Percentiles rank a stretch among this genome's conserved stretches.
Evolutionary conservation across 1,139 yeast species (phyloP).

Genomic region (Candida mesenterica): DNA sequence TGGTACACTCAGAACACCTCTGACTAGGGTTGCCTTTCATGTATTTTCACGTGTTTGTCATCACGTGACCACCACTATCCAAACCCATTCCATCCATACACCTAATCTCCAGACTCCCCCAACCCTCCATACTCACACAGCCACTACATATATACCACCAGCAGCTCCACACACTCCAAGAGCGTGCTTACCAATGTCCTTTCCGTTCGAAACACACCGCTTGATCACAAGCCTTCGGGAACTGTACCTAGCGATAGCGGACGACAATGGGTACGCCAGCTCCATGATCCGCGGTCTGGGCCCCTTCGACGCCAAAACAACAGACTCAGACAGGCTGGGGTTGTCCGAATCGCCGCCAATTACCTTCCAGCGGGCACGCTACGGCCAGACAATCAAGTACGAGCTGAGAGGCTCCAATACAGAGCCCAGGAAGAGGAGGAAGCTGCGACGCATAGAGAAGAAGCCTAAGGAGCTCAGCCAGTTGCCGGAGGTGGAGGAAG

Average conservation of each 20-base stretch:
- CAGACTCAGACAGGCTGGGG: no score
- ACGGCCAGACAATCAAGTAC: slow-evolving; percentile 12
- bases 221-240: slow-evolving; percentile 33
- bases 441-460: slow-evolving; percentile 1
- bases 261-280: slow-evolving; percentile 22
- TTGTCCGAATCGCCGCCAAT: slow-evolving; percentile 38
- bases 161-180: no score
- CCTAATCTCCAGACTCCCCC: no score
- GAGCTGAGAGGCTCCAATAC: slow-evolving; percentile 2
- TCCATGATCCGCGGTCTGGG: slow-evolving; percentile 9
- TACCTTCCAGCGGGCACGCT: slow-evolving; percentile 27
- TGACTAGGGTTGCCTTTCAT: no score
- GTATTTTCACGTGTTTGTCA: no score
- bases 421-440: slow-evolving; percentile 7
- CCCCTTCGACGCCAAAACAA: background rate
- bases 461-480: background rate
- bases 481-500: background rate
- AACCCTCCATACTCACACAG: no score
- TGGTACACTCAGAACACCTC: no score
- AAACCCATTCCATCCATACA: no score
- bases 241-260: slow-evolving; percentile 27
- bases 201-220: slow-evolving; percentile 33
- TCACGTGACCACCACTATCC: no score
- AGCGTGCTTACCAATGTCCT: slow-evolving; percentile 26
- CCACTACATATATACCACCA: no score